These are phyloP conservation scores for Yamadazyma phyllophila DNA, from an alignment of 805 yeast species.

Conservation along the genomic window DNA sequence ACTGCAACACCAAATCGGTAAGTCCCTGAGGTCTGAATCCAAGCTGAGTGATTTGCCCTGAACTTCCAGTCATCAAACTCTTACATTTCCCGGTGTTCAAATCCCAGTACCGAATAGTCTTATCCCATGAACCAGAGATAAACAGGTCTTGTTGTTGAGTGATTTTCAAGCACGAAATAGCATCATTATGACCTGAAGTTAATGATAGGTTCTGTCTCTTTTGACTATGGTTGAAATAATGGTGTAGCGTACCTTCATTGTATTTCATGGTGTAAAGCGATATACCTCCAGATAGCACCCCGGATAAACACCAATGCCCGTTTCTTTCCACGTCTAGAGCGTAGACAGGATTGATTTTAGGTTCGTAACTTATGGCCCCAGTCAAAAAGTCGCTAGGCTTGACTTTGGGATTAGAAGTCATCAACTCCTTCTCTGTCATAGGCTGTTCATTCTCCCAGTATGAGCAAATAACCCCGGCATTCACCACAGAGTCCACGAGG, in stretches of 20 bases:
- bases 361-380: slow-evolving; percentile 48
- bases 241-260: slow-evolving; percentile 76
- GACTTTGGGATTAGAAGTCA: slow-evolving; percentile 33
- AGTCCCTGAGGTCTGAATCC: slow-evolving; percentile 66
- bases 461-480: slow-evolving; percentile 77
- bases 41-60: slow-evolving; percentile 78
- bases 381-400: slow-evolving; percentile 33
- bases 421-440: slow-evolving; percentile 40
- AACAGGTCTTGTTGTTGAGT: slow-evolving; percentile 61
- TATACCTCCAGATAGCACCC: slow-evolving; percentile 82
- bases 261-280: slow-evolving; percentile 78
- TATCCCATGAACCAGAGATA: slow-evolving; percentile 91
- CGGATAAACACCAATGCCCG: slow-evolving; percentile 81
- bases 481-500: slow-evolving; percentile 77
- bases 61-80: slow-evolving; percentile 50
- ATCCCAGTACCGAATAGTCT: slow-evolving; percentile 78
- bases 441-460: slow-evolving; percentile 99
- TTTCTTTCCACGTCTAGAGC: slow-evolving; percentile 81
- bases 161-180: slow-evolving; percentile 70
- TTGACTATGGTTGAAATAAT: slow-evolving; percentile 52
- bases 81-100: slow-evolving; percentile 62
- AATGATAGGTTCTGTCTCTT: slow-evolving; percentile 25
- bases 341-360: slow-evolving; percentile 78
- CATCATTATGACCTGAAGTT: slow-evolving; percentile 57
- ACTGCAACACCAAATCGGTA: slow-evolving; percentile 37